Evolutionary conservation across 2,329 filamentous ascomycete genomes (phyloP).

Genomic region (Neurospora sp.): DNA sequence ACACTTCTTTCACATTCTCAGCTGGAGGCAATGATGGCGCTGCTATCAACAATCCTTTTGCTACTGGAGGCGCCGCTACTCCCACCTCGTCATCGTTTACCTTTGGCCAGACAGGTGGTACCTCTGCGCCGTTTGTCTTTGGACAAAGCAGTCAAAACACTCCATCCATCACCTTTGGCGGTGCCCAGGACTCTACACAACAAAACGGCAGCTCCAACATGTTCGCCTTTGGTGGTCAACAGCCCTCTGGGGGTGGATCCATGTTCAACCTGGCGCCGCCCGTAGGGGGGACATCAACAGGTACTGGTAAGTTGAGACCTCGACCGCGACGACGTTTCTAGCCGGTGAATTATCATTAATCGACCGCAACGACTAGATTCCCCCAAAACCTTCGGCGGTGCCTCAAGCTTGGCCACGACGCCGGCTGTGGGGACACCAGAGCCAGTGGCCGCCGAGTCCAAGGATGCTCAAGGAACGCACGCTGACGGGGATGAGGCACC

Average conservation of each 20-base stretch:
- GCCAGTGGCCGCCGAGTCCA: constrained; percentile 34
- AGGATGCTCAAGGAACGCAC: constrained; percentile 32
- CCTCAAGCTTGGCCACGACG: constrained; percentile 51
- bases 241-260: constrained; percentile 19
- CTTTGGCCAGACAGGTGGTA: constrained; percentile 28
- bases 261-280: constrained; percentile 23
- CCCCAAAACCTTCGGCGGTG: constrained; percentile 46
- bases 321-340: not conserved
- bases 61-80: constrained; percentile 15
- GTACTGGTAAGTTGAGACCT: constrained; percentile 30
- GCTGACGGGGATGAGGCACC: constrained; percentile 47
- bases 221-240: constrained; percentile 17
- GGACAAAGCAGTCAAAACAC: constrained; percentile 12
- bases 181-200: constrained; percentile 19
- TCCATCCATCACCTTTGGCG: constrained; percentile 31
- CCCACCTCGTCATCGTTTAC: constrained; percentile 24
- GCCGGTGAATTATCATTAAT: constrained; percentile 13
- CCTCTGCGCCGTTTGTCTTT: constrained; percentile 18
- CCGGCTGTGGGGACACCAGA: constrained; percentile 50
- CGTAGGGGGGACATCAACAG: constrained; percentile 28
- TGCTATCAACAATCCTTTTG: constrained; percentile 31
- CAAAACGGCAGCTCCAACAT: constrained; percentile 13
- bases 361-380: constrained; percentile 32
- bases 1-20: constrained; percentile 30
- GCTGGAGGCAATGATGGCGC: constrained; percentile 21